Evolutionary conservation across 495 filamentous ascomycete genomes (phyloP), one percentile per base, ranked within the genome.

Genomic region (Parachaetomium inaequale): DNA sequence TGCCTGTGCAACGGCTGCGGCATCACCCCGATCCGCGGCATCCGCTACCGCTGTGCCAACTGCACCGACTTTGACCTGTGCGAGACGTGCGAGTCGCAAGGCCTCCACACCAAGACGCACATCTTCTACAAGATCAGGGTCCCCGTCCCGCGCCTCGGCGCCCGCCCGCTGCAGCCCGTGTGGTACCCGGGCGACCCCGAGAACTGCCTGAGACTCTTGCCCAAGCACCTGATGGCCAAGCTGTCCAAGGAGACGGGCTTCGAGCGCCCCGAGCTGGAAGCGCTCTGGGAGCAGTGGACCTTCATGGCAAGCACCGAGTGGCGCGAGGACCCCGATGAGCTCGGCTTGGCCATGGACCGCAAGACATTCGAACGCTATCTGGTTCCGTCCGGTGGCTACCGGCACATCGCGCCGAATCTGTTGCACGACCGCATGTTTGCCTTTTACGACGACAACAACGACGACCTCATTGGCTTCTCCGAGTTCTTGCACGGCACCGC

Each of bases 341-440:
- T 96, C 34, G 75, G 82, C 58, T 82, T 92, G 67, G 94, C 92
- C 11, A 96, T 99, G 76, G 91, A 96, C 63, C 85, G 90, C 32
- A 87, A 87, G 68, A 94, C 90, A 0, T 98, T 98, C 74, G 89
- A 96, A 68, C 87, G 88, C 58, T 94, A 91, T 64, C 88, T 98
- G 59, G 84, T 94, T 2, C 93, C 92, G 1, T 88, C 88, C 40
- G 88, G 86, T 4, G 86, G 89, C n/a, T 82, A 84, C 61, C 81
- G 87, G 32, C 87, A 89, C 15, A 85, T 88, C 11, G 82, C 88
- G 6, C 91, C 93, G 6, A 96, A 93, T 73, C 80, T 96, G 3
- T 89, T 98, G 46, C 93, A 96, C 68, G 93, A 98, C 75, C 88
- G 94, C 59, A 90, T 96, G 83, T 99, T 99, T 75, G 84, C 88